Evolutionary conservation across 257 asterid genomes (phyloP), one percentile per base, ranked within the genome.

Genomic region (Plantago elongata): DNA sequence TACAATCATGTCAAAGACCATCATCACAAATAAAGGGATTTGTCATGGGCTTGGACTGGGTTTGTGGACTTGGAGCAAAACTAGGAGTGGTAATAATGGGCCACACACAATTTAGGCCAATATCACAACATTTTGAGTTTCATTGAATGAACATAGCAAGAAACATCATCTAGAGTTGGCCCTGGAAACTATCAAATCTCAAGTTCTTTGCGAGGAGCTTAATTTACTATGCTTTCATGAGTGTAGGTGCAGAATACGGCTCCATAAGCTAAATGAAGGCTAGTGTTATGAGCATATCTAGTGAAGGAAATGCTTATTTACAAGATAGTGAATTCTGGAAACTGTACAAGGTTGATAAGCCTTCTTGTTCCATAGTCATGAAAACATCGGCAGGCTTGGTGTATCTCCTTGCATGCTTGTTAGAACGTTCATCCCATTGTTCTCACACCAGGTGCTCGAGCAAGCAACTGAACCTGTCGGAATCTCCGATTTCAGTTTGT

Each of bases 271-370:
- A 60, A 91, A 91, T 79, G 95, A 86, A 80, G 96, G 95, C 18
- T 79, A 88, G 79, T 82, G 96, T 94, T 45, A 91, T 91, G 98
- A 10, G 76, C 65, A 64, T 92, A 69, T 92, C 97, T 64, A 78
- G 96, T 64, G 95, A 84, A 84, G 99, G 95, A 77, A 92, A 92
- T 69, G 86, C 84, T 14, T 92, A 92, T 75, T 75, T 92, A 80
- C 97, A 86, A 95, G 96, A 81, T 61, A 84, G 83, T 74, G 90
- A 83, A 78, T 88, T 86, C 66, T 92, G 98, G 98, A 88, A 81
- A 78, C 96, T 91, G 77, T 91, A 86, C 92, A 91, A 84, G 74
- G 95, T 88, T 77, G 94, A 86, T 63, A 78, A 16, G 22, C 43
- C 79, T 57, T 65, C 83, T 15, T 88, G 97, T 76, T 72, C 84